Percentiles rank a stretch among this genome's conserved stretches.
Conservation (phyloP, 1,284 basidiomycete genomes). For the Rhodotorula sp. region DNA sequence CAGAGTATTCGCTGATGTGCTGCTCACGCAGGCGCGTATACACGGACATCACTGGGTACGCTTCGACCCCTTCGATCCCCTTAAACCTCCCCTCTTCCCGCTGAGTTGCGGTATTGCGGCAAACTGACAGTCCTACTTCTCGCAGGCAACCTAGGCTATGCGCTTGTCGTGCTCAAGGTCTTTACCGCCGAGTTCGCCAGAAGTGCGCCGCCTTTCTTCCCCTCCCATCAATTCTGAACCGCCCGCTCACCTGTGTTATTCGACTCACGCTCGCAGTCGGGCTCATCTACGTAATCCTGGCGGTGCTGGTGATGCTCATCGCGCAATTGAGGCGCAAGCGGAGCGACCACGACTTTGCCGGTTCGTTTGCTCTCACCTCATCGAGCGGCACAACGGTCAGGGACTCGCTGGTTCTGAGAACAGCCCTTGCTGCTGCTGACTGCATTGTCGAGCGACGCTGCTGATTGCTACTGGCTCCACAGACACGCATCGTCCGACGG, state of each 20-base stretch:
- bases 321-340: constrained; percentile 7
- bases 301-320: constrained; percentile 24
- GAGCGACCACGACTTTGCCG: constrained; percentile 34
- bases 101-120: no score
- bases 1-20: background rate
- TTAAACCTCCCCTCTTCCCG: background rate
- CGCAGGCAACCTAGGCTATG: constrained; percentile 26
- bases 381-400: background rate
- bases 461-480: background rate
- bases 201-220: constrained; percentile 6
- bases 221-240: background rate
- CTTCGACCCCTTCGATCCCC: background rate
- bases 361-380: background rate
- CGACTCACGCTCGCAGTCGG: constrained; percentile 12
- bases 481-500: background rate
- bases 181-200: constrained; percentile 30
- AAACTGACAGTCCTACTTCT: background rate
- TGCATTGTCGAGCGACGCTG: background rate
- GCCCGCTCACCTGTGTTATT: background rate
- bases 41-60: constrained; percentile 3
- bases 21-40: constrained; percentile 7
- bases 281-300: constrained; percentile 32
- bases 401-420: background rate
- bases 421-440: no score
- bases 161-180: constrained; percentile 33